These are phyloP conservation scores for Stereocaulon alpinum DNA, from an alignment of 495 filamentous ascomycete species.

Conservation along the genomic window DNA sequence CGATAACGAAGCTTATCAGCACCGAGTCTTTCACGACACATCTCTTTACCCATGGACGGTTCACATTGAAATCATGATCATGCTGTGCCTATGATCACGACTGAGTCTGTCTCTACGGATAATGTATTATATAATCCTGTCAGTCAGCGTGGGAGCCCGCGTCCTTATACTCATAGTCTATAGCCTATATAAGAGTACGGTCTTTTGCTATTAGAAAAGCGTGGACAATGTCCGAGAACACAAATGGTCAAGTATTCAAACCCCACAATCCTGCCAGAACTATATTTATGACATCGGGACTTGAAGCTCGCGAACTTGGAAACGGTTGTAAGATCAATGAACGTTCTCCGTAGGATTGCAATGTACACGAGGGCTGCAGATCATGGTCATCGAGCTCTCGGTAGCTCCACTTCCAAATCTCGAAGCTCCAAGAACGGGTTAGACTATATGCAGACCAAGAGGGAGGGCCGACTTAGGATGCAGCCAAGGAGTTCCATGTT, in stretches of 20 bases:
- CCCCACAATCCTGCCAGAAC: background rate
- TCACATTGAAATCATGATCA: background rate
- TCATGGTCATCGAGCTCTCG: background rate
- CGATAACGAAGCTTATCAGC: constrained; percentile 6
- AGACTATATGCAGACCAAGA: background rate
- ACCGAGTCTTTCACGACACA: background rate
- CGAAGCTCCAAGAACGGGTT: background rate
- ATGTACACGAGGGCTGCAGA: background rate
- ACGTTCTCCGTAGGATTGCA: too few relatives aligned
- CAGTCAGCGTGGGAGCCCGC: constrained; percentile 6
- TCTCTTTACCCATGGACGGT: background rate
- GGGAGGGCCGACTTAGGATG: background rate
- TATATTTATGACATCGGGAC: background rate
- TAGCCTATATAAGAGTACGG: background rate
- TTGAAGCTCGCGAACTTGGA: background rate
- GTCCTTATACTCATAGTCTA: constrained; percentile 4
- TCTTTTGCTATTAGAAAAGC: background rate
- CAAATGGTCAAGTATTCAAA: background rate
- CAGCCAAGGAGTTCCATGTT: background rate
- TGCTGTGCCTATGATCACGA: constrained; percentile 8
- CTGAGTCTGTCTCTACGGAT: constrained; percentile 1
- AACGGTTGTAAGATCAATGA: background rate
- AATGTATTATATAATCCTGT: constrained; percentile 7
- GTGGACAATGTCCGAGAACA: background rate
- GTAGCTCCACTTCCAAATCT: background rate